Percentiles rank a stretch among this genome's conserved stretches.
phyloP scores from a whole-genome alignment of 2,329 filamentous ascomycete species.

The Arachnopeziza araneosa region DNA sequence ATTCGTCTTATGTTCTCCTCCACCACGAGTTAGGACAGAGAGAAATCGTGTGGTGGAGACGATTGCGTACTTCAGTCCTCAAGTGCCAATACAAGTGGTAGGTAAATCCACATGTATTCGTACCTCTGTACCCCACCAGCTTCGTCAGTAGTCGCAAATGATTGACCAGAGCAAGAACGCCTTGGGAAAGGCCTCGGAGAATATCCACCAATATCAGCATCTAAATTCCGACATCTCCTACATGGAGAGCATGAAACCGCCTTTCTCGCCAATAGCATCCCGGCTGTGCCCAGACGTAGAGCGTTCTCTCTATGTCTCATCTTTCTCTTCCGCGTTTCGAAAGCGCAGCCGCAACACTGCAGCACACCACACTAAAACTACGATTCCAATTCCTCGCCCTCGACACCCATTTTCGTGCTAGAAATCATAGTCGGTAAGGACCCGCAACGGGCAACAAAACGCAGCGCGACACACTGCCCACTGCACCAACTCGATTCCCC shows the following conservation, averaged over 20 bases:
- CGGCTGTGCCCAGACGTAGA: conserved; percentile 8
- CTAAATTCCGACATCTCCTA: too few species aligned
- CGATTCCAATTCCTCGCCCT: too few species aligned
- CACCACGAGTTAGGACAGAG: not conserved
- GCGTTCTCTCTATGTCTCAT: conserved; percentile 5
- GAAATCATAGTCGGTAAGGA: too few species aligned
- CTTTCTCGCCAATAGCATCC: not conserved
- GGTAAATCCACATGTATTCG: too few species aligned
- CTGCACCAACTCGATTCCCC: conserved; percentile 7
- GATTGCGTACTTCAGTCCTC: not conserved
- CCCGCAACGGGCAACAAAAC: too few species aligned
- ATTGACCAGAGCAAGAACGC: too few species aligned
- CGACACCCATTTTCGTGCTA: too few species aligned
- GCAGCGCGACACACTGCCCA: conserved; percentile 5
- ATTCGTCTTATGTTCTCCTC: not conserved
- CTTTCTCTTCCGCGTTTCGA: conserved; percentile 9
- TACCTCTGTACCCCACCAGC: too few species aligned
- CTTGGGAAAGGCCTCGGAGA: not conserved
- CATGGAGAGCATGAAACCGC: too few species aligned
- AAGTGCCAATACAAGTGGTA: not conserved
- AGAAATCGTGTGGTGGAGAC: not conserved
- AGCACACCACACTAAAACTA: too few species aligned
- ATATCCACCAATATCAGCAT: not conserved
- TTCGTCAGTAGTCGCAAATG: too few species aligned
- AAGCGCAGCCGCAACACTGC: not conserved